Conservation (phyloP, 495 filamentous ascomycete species). For the Talaromyces trachyspermus region DNA sequence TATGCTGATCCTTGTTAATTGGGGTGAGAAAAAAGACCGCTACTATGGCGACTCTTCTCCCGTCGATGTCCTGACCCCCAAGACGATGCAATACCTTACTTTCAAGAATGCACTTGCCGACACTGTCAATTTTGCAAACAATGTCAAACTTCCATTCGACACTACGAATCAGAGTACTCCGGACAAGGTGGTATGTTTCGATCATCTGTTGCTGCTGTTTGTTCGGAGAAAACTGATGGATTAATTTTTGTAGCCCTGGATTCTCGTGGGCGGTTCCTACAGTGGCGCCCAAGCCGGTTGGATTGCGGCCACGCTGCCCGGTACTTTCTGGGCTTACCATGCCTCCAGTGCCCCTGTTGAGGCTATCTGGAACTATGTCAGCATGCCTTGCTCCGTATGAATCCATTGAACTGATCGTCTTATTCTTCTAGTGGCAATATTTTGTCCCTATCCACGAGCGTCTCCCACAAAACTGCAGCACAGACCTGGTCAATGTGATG, state of each 20-base stretch:
- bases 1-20: neutral
- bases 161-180: constrained; percentile 42
- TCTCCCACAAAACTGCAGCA: constrained; percentile 57
- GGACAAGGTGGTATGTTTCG: constrained; percentile 34
- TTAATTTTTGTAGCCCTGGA: constrained; percentile 42
- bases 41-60: constrained; percentile 59
- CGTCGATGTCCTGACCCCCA: constrained; percentile 42
- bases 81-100: constrained; percentile 56
- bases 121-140: constrained; percentile 54
- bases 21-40: constrained; percentile 28
- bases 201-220: neutral
- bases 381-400: neutral
- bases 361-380: constrained; percentile 49
- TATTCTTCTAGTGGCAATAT: constrained; percentile 47
- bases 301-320: constrained; percentile 50
- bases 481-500: constrained; percentile 47
- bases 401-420: neutral
- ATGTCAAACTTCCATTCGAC: constrained; percentile 52
- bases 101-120: constrained; percentile 56
- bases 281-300: constrained; percentile 57
- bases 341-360: constrained; percentile 57
- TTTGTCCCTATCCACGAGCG: constrained; percentile 55
- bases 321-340: constrained; percentile 63
- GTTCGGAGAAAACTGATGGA: neutral
- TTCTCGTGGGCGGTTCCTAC: constrained; percentile 58